Percentiles rank a stretch among this genome's conserved stretches.
These are phyloP conservation scores for Xylaria multiplex DNA, from an alignment of 2,329 filamentous ascomycete genomes.

Conservation along the genomic window DNA sequence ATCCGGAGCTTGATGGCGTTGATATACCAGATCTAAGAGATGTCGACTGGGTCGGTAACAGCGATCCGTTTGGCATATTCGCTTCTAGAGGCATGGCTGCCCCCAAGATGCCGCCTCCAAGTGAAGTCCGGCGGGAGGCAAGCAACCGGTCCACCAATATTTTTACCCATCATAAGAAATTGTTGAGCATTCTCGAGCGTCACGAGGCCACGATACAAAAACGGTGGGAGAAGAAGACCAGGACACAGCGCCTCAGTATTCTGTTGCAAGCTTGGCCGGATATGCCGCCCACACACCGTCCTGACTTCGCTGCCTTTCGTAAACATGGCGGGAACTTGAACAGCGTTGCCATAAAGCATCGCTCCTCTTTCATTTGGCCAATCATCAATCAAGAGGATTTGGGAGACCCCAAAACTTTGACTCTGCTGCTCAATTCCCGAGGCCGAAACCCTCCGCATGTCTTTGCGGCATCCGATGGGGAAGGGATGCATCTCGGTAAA, in stretches of 20 bases:
- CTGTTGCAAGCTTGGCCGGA: constrained; percentile 24
- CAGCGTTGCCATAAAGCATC: background rate
- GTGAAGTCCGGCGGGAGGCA: too few species aligned
- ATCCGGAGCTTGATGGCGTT: constrained; percentile 34
- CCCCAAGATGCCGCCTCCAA: background rate
- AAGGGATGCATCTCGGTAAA: background rate
- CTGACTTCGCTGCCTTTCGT: constrained; percentile 23
- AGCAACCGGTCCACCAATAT: too few species aligned
- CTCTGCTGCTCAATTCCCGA: constrained; percentile 4
- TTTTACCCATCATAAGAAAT: too few species aligned
- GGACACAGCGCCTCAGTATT: constrained; percentile 30
- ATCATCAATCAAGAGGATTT: constrained; percentile 14
- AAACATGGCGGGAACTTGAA: background rate
- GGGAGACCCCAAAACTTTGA: background rate
- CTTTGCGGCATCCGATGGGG: background rate
- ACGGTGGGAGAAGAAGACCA: constrained; percentile 65
- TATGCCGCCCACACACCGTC: constrained; percentile 20
- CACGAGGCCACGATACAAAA: constrained; percentile 61
- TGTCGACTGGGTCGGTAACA: constrained; percentile 31
- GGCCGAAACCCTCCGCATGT: constrained; percentile 2
- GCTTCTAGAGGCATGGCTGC: constrained; percentile 31
- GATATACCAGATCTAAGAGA: constrained; percentile 17
- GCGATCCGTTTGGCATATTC: constrained; percentile 34
- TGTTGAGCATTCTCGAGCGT: too few species aligned
- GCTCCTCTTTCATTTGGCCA: constrained; percentile 7